Conservation (phyloP, 139 green algal genomes). For the Closterium sp. region DNA sequence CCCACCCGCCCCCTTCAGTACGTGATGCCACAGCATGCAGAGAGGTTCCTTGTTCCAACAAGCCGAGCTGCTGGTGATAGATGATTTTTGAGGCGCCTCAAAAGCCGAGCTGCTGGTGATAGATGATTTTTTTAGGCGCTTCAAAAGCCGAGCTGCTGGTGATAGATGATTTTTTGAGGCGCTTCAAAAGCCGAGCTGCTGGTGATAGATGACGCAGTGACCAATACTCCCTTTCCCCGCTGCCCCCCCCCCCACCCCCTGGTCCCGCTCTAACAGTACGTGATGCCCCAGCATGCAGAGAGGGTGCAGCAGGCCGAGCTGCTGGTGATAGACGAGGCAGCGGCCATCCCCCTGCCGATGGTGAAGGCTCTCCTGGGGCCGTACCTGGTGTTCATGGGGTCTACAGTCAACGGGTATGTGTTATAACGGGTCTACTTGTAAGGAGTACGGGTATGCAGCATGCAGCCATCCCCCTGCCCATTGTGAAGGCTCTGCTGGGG, state of each 20-base stretch:
- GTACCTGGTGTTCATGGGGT: conserved; percentile 98
- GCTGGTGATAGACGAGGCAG: conserved; percentile 96
- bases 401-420: conserved; percentile 76
- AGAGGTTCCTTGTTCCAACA: neutral
- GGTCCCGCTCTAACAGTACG: conserved; percentile 63
- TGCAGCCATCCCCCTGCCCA: conserved; percentile 92
- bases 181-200: no score
- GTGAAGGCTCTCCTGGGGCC: conserved; percentile 92
- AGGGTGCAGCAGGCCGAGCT: conserved; percentile 89
- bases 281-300: conserved; percentile 87
- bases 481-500: conserved; percentile 89
- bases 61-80: no score
- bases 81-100: neutral
- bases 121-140: no score
- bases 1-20: neutral
- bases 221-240: neutral
- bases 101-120: no score
- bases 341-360: conserved; percentile 90
- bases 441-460: conserved; percentile 74
- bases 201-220: neutral
- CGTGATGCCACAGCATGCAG: neutral
- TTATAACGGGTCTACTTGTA: neutral
- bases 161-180: no score
- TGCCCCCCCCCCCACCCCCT: neutral
- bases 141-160: no score